A percentile compares a stretch with the other conserved stretches of the same genome.
phyloP scores from a whole-genome alignment of 2,329 filamentous ascomycete species.

The Fusarium sp. region DNA sequence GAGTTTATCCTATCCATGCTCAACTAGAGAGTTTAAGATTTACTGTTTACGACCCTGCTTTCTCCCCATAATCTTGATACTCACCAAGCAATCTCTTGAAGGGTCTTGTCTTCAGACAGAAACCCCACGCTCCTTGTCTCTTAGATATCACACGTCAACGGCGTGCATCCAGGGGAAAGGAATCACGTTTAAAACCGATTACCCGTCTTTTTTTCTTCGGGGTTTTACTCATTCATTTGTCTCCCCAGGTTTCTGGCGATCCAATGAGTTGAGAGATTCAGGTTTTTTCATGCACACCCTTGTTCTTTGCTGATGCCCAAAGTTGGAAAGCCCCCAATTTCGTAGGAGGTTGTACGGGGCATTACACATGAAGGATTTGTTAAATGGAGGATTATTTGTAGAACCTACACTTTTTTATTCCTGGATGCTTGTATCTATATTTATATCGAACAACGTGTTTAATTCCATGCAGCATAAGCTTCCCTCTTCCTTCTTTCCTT shows the following conservation, averaged over 20 bases:
- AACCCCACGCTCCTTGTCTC: conserved; percentile 35
- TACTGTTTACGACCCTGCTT: not conserved
- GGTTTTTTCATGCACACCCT: conserved; percentile 9
- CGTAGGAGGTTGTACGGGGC: not conserved
- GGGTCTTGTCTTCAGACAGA: conserved; percentile 8
- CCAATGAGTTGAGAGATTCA: conserved; percentile 15
- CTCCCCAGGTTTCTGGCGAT: conserved; percentile 18
- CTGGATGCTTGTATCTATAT: not conserved
- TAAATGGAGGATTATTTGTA: not conserved
- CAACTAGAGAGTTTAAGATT: conserved; percentile 1
- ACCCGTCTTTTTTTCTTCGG: conserved; percentile 13
- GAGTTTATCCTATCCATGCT: conserved; percentile 7
- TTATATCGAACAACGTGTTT: not conserved
- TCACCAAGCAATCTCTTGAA: not conserved
- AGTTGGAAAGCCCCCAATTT: conserved; percentile 12
- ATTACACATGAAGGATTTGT: not conserved
- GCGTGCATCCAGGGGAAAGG: conserved; percentile 10
- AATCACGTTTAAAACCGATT: conserved; percentile 4
- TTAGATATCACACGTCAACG: conserved; percentile 42
- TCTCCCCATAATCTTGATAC: conserved; percentile 12
- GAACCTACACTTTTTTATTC: not conserved
- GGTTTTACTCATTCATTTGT: not conserved
- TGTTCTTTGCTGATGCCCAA: conserved; percentile 24
- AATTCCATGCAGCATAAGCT: not conserved
- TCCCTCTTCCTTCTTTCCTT: not conserved